Evolutionary conservation across 2,329 filamentous ascomycete genomes (phyloP).

Genomic region (Immersiporthe knoxdaviesiana): DNA sequence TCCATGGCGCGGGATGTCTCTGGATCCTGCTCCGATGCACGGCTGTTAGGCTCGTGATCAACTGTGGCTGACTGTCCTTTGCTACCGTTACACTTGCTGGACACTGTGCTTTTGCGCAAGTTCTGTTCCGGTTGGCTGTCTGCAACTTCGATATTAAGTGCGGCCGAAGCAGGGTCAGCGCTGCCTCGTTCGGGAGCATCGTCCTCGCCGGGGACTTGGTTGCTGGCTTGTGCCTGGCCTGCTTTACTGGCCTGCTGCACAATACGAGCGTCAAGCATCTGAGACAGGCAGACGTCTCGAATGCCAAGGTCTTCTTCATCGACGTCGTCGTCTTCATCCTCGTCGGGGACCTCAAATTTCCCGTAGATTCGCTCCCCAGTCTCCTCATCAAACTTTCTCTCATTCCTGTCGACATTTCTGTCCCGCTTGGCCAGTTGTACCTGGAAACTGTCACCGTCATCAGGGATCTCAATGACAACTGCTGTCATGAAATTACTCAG

Average conservation of each 20-base stretch:
- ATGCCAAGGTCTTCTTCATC: conserved; percentile 63
- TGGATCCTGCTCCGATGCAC: conserved; percentile 28
- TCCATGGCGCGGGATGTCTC: conserved; percentile 10
- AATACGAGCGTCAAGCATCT: conserved; percentile 71
- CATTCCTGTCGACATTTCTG: conserved; percentile 56
- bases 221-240: background rate
- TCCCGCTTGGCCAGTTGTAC: conserved; percentile 73
- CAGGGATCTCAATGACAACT: conserved; percentile 59
- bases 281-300: conserved; percentile 60
- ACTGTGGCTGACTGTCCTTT: conserved; percentile 24
- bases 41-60: conserved; percentile 6
- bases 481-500: conserved; percentile 65
- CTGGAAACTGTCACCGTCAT: conserved; percentile 55
- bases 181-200: background rate
- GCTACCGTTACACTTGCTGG: conserved; percentile 34
- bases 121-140: conserved; percentile 22
- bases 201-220: background rate
- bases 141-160: conserved; percentile 19
- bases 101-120: background rate
- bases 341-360: conserved; percentile 74
- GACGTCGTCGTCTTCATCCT: conserved; percentile 57
- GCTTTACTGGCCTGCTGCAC: conserved; percentile 48
- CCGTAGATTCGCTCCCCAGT: conserved; percentile 75
- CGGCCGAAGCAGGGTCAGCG: background rate
- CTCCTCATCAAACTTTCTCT: conserved; percentile 64